Conservation (phyloP, 805 yeast genomes). For the Wickerhamomyces strasburgensis region DNA sequence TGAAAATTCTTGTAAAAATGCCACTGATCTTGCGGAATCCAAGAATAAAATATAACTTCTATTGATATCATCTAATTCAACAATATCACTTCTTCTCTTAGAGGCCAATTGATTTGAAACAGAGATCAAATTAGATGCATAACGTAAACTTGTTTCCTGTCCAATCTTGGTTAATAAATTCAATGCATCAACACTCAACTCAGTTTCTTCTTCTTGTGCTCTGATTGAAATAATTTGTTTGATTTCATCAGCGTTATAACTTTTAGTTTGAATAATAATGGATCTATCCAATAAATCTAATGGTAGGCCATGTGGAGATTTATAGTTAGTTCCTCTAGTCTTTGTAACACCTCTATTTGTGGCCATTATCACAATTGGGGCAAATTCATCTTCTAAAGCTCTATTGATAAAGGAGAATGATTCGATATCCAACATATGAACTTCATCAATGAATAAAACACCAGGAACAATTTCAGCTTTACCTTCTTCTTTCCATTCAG, state of each 20-base stretch:
- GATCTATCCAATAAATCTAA: conserved; percentile 90
- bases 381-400: conserved; percentile 93
- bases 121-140: conserved; percentile 85
- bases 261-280: conserved; percentile 81
- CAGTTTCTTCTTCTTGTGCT: conserved; percentile 92
- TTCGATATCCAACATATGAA: conserved; percentile 96
- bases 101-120: conserved; percentile 84
- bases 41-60: conserved; percentile 81
- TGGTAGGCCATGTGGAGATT: conserved; percentile 97
- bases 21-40: conserved; percentile 86
- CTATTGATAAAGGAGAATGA: conserved; percentile 92
- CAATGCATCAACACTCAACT: conserved; percentile 73
- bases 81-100: conserved; percentile 67
- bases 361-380: conserved; percentile 98
- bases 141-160: conserved; percentile 83
- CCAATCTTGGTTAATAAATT: conserved; percentile 88
- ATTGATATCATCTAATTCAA: conserved; percentile 79
- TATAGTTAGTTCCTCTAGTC: conserved; percentile 89
- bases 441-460: conserved; percentile 95
- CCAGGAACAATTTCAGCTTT: conserved; percentile 98
- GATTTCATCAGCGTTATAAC: conserved; percentile 78
- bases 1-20: conserved; percentile 67
- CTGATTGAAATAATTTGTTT: conserved; percentile 82
- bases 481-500: conserved; percentile 98
- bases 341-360: conserved; percentile 94